Percentiles rank a stretch among this genome's conserved stretches.
Evolutionary conservation across 1,284 basidiomycete genomes (phyloP).

Genomic region (Pisolithus thermaeus): DNA sequence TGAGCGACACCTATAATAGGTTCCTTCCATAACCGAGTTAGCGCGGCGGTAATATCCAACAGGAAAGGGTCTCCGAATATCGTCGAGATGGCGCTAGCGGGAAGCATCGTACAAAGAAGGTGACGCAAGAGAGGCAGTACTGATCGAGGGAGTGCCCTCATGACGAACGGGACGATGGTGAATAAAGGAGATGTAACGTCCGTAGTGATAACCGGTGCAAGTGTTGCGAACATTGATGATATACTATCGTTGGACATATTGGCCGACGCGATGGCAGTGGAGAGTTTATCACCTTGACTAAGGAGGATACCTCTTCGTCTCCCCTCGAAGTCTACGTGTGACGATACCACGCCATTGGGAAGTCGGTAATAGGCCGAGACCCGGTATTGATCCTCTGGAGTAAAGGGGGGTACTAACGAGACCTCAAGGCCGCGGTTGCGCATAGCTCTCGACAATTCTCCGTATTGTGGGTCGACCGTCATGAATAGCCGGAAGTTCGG

Average conservation of each 20-base stretch:
- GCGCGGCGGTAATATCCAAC: constrained; percentile 6
- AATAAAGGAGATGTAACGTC: constrained; percentile 11
- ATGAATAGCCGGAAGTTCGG: constrained; percentile 91
- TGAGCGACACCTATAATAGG: constrained; percentile 5
- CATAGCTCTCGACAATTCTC: constrained; percentile 97
- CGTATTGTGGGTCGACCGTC: constrained; percentile 86
- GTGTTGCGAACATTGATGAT: constrained; percentile 14
- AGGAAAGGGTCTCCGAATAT: constrained; percentile 19
- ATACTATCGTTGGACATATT: constrained; percentile 45
- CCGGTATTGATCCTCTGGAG: constrained; percentile 41
- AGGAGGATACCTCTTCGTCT: constrained; percentile 23
- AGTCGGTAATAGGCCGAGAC: constrained; percentile 47
- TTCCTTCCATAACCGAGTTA: constrained; percentile 13
- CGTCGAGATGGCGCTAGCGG: constrained; percentile 12
- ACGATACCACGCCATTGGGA: constrained; percentile 26
- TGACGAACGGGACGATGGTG: constrained; percentile 37
- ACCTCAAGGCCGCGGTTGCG: constrained; percentile 96
- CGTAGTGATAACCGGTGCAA: constrained; percentile 12
- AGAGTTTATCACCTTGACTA: neutral
- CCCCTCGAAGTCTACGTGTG: constrained; percentile 21
- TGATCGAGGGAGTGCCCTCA: constrained; percentile 33
- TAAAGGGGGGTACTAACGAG: constrained; percentile 36
- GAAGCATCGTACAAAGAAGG: constrained; percentile 19
- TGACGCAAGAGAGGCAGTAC: constrained; percentile 34
- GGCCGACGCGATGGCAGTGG: constrained; percentile 22